Conservation (phyloP, 1,284 basidiomycete genomes). For the Boletus albobrunnescens region DNA sequence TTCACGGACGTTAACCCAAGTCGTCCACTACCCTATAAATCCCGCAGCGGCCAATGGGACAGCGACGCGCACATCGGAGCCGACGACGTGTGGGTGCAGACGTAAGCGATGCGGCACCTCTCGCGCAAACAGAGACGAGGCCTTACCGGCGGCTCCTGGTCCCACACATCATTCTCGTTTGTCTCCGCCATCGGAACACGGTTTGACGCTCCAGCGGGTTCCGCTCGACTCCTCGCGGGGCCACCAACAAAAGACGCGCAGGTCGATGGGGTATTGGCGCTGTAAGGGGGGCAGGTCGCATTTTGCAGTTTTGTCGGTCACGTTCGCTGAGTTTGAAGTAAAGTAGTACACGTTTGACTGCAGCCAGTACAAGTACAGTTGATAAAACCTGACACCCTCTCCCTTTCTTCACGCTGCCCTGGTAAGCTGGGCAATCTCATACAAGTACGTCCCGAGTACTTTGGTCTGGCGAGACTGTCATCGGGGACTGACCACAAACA, state of each 20-base stretch:
- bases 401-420: conserved; percentile 20
- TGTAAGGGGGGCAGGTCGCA: background rate
- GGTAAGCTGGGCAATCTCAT: conserved; percentile 57
- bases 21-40: conserved; percentile 7
- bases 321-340: conserved; percentile 26
- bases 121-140: background rate
- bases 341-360: background rate
- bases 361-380: conserved; percentile 1
- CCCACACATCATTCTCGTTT: conserved; percentile 14
- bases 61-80: background rate
- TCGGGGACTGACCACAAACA: conserved; percentile 6
- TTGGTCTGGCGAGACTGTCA: conserved; percentile 49
- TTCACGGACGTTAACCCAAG: conserved; percentile 1
- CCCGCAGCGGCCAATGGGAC: background rate
- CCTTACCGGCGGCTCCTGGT: conserved; percentile 18
- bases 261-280: conserved; percentile 6
- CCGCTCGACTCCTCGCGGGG: background rate
- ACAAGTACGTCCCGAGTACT: conserved; percentile 79
- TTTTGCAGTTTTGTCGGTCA: background rate
- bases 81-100: background rate
- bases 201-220: background rate
- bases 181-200: conserved; percentile 13
- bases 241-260: background rate
- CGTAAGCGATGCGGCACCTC: conserved; percentile 15
- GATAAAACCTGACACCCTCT: background rate